Evolutionary conservation across 768 basidiomycete species (phyloP), one percentile per base, ranked within the genome.

Genomic region (Clitopilus hobsonii): DNA sequence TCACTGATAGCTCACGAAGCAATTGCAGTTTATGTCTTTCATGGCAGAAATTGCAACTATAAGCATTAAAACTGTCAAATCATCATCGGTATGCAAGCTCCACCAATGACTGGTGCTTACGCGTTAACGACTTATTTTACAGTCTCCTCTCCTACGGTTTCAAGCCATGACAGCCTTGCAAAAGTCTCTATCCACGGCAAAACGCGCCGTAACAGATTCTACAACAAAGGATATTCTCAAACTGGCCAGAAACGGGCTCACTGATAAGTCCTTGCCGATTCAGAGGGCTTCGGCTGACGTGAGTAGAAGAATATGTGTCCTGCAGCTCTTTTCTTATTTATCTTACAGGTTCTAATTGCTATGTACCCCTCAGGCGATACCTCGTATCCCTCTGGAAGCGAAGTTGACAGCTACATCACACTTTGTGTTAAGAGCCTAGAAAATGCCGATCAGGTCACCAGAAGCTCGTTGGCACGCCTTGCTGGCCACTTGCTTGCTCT

Each of bases 271-370:
- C 6, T 73, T 93, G 3, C 82, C 92, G 5, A 81, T 98, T 16
- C 92, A 97, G 65, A 84, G 95, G 22, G 92, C 84, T 1, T 86
- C 88, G 6, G 81, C 92, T 23, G 85, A 90, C 61, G 94, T 92
- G 61, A 54, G 73, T 51, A 41, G n/a, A n/a, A n/a, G n/a, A n/a
- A n/a, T n/a, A n/a, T n/a, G 24, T 22, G 13, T 22, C 18, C 26
- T 28, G 20, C 8, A 38, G 28, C 48, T 50, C n/a, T 29, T 55
- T 38, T 26, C 54, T 47, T 50, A 58, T 69, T 11, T 14, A 51
- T 10, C n/a, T n/a, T 53, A n/a, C 47, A 78, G 76, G 75, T 78
- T 28, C 62, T 80, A 22, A 66, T 75, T 7, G 67, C 81, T 2
- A 75, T 94, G 67, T 85, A 87, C 64, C 77, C 83, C 14, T 65